These are phyloP conservation scores for Fusarium hostae DNA, from an alignment of 2,329 filamentous ascomycete species.

Conservation along the genomic window DNA sequence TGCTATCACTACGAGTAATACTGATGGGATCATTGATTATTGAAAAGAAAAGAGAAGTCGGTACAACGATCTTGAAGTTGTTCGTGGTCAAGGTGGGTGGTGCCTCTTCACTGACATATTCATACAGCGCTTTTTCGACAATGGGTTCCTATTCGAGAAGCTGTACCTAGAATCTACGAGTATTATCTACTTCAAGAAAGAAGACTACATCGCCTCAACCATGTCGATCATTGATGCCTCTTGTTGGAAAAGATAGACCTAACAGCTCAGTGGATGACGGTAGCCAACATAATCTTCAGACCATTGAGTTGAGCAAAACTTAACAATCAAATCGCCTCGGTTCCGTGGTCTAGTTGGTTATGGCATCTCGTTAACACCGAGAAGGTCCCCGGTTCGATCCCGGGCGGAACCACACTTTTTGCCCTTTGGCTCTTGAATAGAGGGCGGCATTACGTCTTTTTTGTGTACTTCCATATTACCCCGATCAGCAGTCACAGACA, in stretches of 20 bases:
- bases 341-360: constrained; percentile 40
- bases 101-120: neutral
- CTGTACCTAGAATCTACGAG: neutral
- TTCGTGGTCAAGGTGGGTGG: neutral
- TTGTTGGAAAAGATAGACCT: too few relatives aligned
- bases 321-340: constrained; percentile 11
- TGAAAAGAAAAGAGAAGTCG: neutral
- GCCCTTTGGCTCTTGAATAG: rapidly evolving
- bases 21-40: neutral
- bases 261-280: rapidly evolving
- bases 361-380: constrained; percentile 22
- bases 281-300: rapidly evolving
- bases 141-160: neutral
- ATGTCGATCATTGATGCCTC: neutral
- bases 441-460: neutral
- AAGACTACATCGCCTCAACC: neutral
- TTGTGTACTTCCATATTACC: neutral
- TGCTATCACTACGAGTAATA: too few relatives aligned
- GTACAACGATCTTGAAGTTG: neutral
- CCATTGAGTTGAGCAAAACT: rapidly evolving
- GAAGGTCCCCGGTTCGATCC: constrained; percentile 19
- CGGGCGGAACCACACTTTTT: constrained; percentile 9
- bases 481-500: neutral
- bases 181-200: neutral
- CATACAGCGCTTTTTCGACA: neutral